phyloP scores from a whole-genome alignment of 257 asterid species.

The Scutellaria barbata region DNA sequence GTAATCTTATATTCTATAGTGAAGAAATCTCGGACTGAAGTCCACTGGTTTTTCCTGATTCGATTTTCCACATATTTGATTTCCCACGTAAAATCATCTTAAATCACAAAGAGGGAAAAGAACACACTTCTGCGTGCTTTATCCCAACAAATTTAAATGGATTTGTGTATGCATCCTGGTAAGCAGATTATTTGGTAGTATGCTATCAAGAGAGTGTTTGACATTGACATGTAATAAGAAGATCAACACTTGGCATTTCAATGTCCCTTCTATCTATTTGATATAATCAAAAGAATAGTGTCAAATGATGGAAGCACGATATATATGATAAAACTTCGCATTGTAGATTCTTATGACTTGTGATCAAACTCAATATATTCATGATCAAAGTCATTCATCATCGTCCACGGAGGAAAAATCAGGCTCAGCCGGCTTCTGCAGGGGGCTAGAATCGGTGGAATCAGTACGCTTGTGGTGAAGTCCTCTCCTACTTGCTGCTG shows the following conservation, averaged over 20 bases:
- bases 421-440: slow-evolving; percentile 90
- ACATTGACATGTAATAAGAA: background rate
- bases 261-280: background rate
- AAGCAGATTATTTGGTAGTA: too few relatives aligned
- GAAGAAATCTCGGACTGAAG: too few relatives aligned
- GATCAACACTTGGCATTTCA: background rate
- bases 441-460: slow-evolving; percentile 52
- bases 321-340: slow-evolving; percentile 34
- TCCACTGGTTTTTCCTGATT: too few relatives aligned
- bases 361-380: background rate
- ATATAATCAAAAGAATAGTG: slow-evolving; percentile 10
- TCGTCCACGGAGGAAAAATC: slow-evolving; percentile 86
- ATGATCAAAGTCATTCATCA: slow-evolving; percentile 43
- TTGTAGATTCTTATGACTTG: slow-evolving; percentile 2
- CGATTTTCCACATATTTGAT: too few relatives aligned
- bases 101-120: too few relatives aligned
- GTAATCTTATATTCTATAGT: too few relatives aligned
- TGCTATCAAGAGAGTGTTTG: too few relatives aligned
- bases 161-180: too few relatives aligned
- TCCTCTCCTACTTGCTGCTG: slow-evolving; percentile 60
- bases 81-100: too few relatives aligned
- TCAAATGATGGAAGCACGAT: slow-evolving; percentile 18
- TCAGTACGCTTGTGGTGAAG: slow-evolving; percentile 54
- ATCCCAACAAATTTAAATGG: too few relatives aligned
- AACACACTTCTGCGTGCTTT: too few relatives aligned